A percentile compares a stretch with the other conserved stretches of the same genome.
Conservation (phyloP, 345 rosid species). For the Bruguiera sexangula region DNA sequence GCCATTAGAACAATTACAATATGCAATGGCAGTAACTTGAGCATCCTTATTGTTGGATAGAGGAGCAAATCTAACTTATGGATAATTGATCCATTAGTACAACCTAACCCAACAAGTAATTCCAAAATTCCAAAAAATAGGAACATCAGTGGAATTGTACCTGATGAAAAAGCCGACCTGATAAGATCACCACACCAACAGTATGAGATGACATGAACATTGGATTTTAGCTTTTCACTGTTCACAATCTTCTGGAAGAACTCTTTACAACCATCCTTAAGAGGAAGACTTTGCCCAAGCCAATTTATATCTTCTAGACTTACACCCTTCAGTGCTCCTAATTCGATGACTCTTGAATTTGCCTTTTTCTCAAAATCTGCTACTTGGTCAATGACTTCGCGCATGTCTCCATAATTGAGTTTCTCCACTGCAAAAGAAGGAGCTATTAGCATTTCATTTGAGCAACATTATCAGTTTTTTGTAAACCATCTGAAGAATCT, state of each 20-base stretch:
- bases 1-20: background rate
- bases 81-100: too few relatives aligned
- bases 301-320: constrained; percentile 8
- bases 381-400: constrained; percentile 14
- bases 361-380: constrained; percentile 13
- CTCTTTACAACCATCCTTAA: constrained; percentile 9
- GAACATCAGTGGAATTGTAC: background rate
- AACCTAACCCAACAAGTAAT: background rate
- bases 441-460: too few relatives aligned
- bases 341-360: constrained; percentile 14
- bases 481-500: too few relatives aligned
- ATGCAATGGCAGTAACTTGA: background rate
- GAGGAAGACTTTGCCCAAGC: constrained; percentile 9
- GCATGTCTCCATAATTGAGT: constrained; percentile 6
- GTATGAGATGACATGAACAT: constrained; percentile 15
- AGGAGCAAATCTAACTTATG: too few relatives aligned
- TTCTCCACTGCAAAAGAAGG: background rate
- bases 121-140: too few relatives aligned
- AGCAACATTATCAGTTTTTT: too few relatives aligned
- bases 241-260: constrained; percentile 15
- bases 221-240: constrained; percentile 8
- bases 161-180: constrained; percentile 20
- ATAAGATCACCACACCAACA: constrained; percentile 23
- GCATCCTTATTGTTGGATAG: too few relatives aligned
- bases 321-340: constrained; percentile 19